These are phyloP conservation scores for Nicotiana obtusifolia DNA, from an alignment of 257 asterid genomes.

Conservation along the genomic window DNA sequence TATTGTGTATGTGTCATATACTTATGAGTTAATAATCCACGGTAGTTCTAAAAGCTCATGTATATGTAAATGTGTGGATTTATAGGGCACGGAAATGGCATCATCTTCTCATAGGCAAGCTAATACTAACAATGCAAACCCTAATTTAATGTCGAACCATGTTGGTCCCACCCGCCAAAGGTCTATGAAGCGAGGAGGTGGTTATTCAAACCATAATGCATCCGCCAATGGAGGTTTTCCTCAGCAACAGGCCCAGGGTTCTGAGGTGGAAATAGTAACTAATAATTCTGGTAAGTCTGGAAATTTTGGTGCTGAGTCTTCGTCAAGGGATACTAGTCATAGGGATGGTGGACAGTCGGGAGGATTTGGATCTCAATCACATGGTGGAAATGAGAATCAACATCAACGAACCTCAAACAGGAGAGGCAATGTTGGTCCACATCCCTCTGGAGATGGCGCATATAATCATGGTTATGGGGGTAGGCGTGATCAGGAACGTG, in stretches of 20 bases:
- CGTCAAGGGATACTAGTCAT: slow-evolving; percentile 25
- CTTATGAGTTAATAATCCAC: no score
- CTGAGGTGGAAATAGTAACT: slow-evolving; percentile 24
- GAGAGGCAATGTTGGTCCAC: slow-evolving; percentile 51
- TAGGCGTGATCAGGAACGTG: slow-evolving; percentile 63
- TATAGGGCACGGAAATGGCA: slow-evolving; percentile 30
- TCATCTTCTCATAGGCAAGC: slow-evolving; percentile 41
- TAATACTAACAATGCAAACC: slow-evolving; percentile 13
- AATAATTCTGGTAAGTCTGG: slow-evolving; percentile 31
- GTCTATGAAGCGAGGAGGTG: slow-evolving; percentile 42
- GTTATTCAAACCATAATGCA: slow-evolving; percentile 26
- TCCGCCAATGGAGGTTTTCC: slow-evolving; percentile 32
- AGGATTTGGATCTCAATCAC: slow-evolving; percentile 29
- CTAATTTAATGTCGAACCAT: slow-evolving; percentile 36
- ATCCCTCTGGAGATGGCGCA: slow-evolving; percentile 53
- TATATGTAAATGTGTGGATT: background rate
- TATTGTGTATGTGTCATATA: background rate
- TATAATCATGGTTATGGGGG: slow-evolving; percentile 42
- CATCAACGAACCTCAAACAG: slow-evolving; percentile 49
- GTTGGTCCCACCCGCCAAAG: slow-evolving; percentile 39
- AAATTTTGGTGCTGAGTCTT: slow-evolving; percentile 32
- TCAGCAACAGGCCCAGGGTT: slow-evolving; percentile 30
- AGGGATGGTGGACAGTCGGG: slow-evolving; percentile 50
- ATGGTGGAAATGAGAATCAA: slow-evolving; percentile 45
- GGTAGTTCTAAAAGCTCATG: no score